Evolutionary conservation across 805 yeast genomes (phyloP).

Genomic region (Teunomyces pallodes): DNA sequence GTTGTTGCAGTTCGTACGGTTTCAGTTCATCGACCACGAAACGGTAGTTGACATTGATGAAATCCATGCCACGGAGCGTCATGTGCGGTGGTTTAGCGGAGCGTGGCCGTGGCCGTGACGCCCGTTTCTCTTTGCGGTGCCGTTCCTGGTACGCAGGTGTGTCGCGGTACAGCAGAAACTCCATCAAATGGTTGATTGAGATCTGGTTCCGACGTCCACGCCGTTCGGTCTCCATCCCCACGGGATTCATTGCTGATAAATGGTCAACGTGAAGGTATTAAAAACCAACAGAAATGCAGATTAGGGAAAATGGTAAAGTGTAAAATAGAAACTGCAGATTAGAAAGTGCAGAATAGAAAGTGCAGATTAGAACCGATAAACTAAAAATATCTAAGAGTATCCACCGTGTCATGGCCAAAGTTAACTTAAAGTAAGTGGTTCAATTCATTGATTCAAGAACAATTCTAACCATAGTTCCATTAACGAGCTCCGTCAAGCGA

Average conservation of each 20-base stretch:
- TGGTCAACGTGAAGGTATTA: not conserved
- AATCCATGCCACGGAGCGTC: slow-evolving; percentile 51
- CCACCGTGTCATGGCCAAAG: slow-evolving; percentile 9
- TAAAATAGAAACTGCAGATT: too few relatives aligned
- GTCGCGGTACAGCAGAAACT: slow-evolving; percentile 46
- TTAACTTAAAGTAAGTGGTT: slow-evolving; percentile 28
- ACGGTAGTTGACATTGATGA: slow-evolving; percentile 79
- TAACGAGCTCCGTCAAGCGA: slow-evolving; percentile 44
- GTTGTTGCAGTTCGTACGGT: slow-evolving; percentile 53
- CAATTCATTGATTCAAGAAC: not conserved
- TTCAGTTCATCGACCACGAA: slow-evolving; percentile 71
- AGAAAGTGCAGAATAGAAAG: not conserved
- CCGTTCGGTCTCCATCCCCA: not conserved
- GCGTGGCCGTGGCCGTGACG: not conserved
- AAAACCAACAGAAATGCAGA: not conserved
- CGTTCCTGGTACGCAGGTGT: slow-evolving; percentile 26
- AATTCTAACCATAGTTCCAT: slow-evolving; percentile 36
- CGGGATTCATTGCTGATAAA: too few relatives aligned
- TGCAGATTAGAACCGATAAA: not conserved
- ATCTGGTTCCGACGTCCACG: slow-evolving; percentile 34
- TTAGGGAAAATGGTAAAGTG: not conserved
- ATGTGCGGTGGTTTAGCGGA: not conserved
- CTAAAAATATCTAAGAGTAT: too few relatives aligned
- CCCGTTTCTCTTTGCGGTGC: not conserved
- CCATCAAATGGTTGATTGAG: slow-evolving; percentile 64